These are phyloP conservation scores for Yamadazyma phyllophila DNA, from an alignment of 805 yeast species.

Conservation along the genomic window DNA sequence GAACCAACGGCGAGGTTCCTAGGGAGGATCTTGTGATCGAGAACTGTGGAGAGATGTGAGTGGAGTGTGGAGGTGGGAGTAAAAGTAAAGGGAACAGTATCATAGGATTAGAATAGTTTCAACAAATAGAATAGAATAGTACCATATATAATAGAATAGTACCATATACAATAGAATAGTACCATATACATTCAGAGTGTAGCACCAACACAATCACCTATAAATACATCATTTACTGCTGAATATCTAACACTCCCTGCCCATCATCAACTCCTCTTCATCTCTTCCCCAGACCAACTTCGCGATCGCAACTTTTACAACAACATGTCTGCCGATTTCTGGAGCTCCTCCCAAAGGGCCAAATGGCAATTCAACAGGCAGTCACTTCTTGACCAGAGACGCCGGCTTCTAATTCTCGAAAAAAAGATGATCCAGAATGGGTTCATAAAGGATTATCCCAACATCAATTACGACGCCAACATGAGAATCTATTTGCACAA, in stretches of 20 bases:
- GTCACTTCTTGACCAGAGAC: slow-evolving; percentile 47
- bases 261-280: no score
- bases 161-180: no score
- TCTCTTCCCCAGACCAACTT: background rate
- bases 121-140: no score
- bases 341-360: slow-evolving; percentile 79
- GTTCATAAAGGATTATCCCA: slow-evolving; percentile 41
- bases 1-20: slow-evolving; percentile 12
- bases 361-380: slow-evolving; percentile 80
- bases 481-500: slow-evolving; percentile 79
- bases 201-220: no score
- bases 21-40: slow-evolving; percentile 12
- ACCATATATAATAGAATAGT: no score
- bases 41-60: slow-evolving; percentile 21
- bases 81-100: no score
- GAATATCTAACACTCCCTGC: no score
- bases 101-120: no score
- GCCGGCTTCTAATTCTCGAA: slow-evolving; percentile 39
- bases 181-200: no score
- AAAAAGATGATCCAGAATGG: slow-evolving; percentile 45
- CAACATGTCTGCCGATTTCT: slow-evolving; percentile 76
- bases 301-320: background rate
- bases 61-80: background rate
- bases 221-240: background rate
- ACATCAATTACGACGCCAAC: slow-evolving; percentile 53